These are phyloP conservation scores for Zygotorulaspora chibaensis DNA, from an alignment of 805 yeast species.

Conservation along the genomic window DNA sequence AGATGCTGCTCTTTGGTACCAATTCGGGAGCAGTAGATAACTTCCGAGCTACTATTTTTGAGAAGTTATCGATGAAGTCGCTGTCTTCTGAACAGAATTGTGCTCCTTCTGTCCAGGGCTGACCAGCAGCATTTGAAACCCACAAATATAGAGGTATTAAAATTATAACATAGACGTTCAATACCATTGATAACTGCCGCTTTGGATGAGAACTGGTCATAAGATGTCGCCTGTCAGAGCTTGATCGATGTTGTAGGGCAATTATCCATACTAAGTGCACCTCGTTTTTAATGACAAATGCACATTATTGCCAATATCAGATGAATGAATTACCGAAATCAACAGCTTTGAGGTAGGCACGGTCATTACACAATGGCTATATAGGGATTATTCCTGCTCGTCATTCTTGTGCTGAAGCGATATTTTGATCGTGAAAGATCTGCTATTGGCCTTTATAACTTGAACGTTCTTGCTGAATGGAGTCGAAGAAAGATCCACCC, in stretches of 20 bases:
- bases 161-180: too few species aligned
- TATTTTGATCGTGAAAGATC: slow-evolving; percentile 30
- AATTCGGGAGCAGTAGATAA: not conserved
- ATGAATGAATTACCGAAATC: too few species aligned
- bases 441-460: slow-evolving; percentile 27
- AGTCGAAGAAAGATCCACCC: slow-evolving; percentile 39
- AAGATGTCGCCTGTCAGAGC: too few species aligned
- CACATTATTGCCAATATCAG: too few species aligned
- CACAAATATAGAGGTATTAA: too few species aligned
- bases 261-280: too few species aligned
- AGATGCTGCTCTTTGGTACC: not conserved
- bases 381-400: not conserved
- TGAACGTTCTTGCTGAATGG: slow-evolving; percentile 37
- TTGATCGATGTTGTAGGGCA: too few species aligned
- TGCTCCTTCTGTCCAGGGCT: not conserved
- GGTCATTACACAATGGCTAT: not conserved
- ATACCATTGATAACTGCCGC: too few species aligned
- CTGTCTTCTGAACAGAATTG: not conserved
- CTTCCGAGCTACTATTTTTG: not conserved
- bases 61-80: slow-evolving; percentile 4
- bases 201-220: too few species aligned
- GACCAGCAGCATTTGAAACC: not conserved
- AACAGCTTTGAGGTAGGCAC: not conserved
- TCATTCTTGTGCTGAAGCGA: slow-evolving; percentile 12
- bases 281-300: too few species aligned